Conservation (phyloP, 176 grass and related monocot genomes). For the Phyllostachys edulis region DNA sequence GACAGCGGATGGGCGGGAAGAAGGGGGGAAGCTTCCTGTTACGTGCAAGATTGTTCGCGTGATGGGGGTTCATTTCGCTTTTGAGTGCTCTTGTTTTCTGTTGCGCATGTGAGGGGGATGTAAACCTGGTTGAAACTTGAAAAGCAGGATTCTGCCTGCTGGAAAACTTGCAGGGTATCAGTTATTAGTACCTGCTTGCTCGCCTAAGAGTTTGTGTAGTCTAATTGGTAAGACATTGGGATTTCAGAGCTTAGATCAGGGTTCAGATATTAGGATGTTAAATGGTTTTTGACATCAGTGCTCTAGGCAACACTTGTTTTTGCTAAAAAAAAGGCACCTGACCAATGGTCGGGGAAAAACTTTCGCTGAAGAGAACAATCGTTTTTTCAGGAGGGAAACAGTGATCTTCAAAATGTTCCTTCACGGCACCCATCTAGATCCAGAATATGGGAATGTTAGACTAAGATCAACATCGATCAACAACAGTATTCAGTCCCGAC, state of each 20-base stretch:
- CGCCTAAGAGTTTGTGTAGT: background rate
- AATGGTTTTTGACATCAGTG: background rate
- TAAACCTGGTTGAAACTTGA: background rate
- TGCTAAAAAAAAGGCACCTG: background rate
- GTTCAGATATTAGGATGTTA: background rate
- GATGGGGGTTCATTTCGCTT: background rate
- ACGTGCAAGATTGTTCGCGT: constrained; percentile 10
- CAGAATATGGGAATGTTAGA: constrained; percentile 8
- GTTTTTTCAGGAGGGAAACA: background rate
- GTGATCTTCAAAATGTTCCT: background rate
- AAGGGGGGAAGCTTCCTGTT: constrained; percentile 46
- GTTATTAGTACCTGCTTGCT: constrained; percentile 1
- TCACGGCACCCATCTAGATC: background rate
- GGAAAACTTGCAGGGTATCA: constrained; percentile 7
- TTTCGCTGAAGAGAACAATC: background rate
- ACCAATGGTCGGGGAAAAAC: background rate
- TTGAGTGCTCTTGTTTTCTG: background rate
- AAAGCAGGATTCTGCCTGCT: constrained; percentile 16
- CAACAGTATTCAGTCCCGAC: background rate
- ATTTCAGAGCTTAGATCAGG: constrained; percentile 12
- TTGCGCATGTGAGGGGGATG: constrained; percentile 25
- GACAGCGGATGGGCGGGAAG: constrained; percentile 40
- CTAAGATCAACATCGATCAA: background rate
- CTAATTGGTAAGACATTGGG: constrained; percentile 42
- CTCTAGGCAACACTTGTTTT: background rate